Evolutionary conservation across 2,329 filamentous ascomycete species (phyloP).

Genomic region (Penicillium decumbens): DNA sequence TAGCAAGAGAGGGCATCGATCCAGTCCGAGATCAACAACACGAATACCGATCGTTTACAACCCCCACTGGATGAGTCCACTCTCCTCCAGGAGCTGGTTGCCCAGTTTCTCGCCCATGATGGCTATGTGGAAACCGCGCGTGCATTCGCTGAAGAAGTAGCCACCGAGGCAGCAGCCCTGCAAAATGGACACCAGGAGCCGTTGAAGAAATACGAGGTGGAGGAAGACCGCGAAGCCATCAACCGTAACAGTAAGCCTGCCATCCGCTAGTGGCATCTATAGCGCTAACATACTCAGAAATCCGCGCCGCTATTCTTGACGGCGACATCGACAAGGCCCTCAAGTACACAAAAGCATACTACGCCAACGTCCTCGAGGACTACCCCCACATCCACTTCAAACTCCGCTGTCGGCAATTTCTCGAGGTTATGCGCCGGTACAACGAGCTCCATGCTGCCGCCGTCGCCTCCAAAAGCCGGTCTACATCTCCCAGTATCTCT

Average conservation of each 20-base stretch:
- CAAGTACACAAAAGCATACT: constrained; percentile 72
- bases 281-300: constrained; percentile 52
- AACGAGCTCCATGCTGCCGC: constrained; percentile 54
- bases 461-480: constrained; percentile 32
- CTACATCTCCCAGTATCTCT: constrained; percentile 37
- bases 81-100: constrained; percentile 74
- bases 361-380: constrained; percentile 71
- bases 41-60: constrained; percentile 57
- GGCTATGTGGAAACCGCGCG: constrained; percentile 91
- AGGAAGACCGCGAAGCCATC: constrained; percentile 79
- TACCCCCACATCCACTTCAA: constrained; percentile 85
- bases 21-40: constrained; percentile 56
- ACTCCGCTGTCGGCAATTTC: constrained; percentile 82
- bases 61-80: constrained; percentile 66
- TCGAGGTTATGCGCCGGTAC: constrained; percentile 82
- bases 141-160: constrained; percentile 79
- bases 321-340: constrained; percentile 88
- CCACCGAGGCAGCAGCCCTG: constrained; percentile 66
- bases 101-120: constrained; percentile 89
- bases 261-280: neutral
- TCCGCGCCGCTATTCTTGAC: constrained; percentile 79
- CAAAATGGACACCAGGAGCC: constrained; percentile 51
- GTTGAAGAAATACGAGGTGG: constrained; percentile 60
- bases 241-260: constrained; percentile 71
- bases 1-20: constrained; percentile 60